Conservation (phyloP, 148 eudicot genomes). For the Arbutus unedo region DNA sequence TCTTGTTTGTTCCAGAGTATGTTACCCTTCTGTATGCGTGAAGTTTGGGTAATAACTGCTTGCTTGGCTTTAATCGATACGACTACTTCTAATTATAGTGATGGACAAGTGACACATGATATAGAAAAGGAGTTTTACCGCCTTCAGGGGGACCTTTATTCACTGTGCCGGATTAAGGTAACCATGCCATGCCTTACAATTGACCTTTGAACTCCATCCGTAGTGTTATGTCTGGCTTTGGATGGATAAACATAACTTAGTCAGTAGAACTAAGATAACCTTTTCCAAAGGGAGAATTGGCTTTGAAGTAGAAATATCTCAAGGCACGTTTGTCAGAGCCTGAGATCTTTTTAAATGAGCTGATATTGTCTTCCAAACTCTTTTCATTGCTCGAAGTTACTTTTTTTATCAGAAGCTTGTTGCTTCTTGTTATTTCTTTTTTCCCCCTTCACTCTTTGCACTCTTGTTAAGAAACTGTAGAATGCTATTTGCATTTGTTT, state of each 20-base stretch:
- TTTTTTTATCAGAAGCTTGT: background rate
- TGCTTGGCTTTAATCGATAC: constrained; percentile 72
- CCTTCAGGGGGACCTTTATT: constrained; percentile 81
- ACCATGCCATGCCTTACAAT: background rate
- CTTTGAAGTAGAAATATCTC: background rate
- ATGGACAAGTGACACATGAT: constrained; percentile 68
- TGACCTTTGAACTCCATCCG: background rate
- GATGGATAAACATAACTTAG: background rate
- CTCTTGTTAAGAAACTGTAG: background rate
- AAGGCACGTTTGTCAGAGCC: background rate
- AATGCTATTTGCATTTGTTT: background rate
- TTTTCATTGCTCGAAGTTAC: background rate
- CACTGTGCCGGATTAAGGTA: constrained; percentile 89
- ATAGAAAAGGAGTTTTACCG: constrained; percentile 87
- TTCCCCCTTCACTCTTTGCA: background rate
- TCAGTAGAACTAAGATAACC: background rate
- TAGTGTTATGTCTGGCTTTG: background rate
- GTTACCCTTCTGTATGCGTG: constrained; percentile 92
- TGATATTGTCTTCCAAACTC: background rate
- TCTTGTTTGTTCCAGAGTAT: constrained; percentile 42
- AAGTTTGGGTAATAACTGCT: constrained; percentile 94
- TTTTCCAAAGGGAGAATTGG: background rate
- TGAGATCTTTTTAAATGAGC: background rate
- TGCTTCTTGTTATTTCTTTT: background rate
- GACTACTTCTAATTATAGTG: constrained; percentile 62